Evolutionary conservation across 192 early-diverging fungal genomes (phyloP).

Genomic region (Coemansia sp.): DNA sequence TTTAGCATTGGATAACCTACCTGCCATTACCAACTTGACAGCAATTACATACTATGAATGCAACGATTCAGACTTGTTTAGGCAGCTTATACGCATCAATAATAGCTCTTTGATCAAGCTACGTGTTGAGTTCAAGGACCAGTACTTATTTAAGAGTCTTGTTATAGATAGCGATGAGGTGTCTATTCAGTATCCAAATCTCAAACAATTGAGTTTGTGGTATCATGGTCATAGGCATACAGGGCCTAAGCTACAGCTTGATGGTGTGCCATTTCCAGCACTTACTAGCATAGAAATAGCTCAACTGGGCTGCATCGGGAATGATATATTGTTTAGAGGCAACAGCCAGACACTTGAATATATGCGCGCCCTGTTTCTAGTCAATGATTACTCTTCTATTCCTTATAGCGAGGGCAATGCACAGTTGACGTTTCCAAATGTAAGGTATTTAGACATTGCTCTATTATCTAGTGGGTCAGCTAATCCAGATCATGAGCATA

Average conservation of each 20-base stretch:
- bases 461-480: neutral
- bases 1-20: neutral
- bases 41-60: neutral
- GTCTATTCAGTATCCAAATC: slow-evolving; percentile 4
- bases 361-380: neutral
- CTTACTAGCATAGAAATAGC: neutral
- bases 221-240: neutral
- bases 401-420: neutral
- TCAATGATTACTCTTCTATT: neutral
- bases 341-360: neutral
- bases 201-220: neutral
- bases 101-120: neutral
- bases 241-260: neutral
- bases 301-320: neutral
- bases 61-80: neutral
- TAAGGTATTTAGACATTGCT: neutral
- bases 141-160: neutral
- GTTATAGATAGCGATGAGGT: neutral
- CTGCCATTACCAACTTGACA: neutral
- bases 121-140: neutral
- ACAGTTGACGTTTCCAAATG: neutral
- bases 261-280: neutral
- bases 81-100: neutral
- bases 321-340: neutral
- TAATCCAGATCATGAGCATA: neutral